Evolutionary conservation across 1,284 basidiomycete species (phyloP).

Genomic region (Inonotus obliquus): DNA sequence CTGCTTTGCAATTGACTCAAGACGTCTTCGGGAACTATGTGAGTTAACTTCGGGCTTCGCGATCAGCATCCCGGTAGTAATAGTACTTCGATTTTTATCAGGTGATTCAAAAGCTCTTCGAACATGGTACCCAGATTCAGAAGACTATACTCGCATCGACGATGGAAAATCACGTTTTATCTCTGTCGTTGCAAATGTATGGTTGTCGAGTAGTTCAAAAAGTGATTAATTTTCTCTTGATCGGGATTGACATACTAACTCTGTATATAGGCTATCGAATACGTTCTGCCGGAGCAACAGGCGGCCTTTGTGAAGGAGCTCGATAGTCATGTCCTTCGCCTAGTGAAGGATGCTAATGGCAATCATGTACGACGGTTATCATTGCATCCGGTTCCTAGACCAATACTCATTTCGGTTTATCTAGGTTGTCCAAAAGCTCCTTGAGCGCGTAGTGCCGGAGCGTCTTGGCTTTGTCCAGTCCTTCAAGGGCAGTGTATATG

Average conservation of each 20-base stretch:
- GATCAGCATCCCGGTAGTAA: constrained; percentile 4
- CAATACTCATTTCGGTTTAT: neutral
- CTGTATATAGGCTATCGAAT: constrained; percentile 72
- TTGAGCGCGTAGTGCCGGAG: constrained; percentile 76
- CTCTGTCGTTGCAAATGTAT: constrained; percentile 90
- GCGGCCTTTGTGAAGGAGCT: constrained; percentile 74
- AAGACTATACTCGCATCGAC: constrained; percentile 66
- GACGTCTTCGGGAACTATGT: constrained; percentile 99
- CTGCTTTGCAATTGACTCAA: constrained; percentile 77
- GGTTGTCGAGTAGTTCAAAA: constrained; percentile 92
- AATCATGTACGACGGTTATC: constrained; percentile 71
- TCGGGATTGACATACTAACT: constrained; percentile 17
- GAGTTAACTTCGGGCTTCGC: constrained; percentile 25
- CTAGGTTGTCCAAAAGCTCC: constrained; percentile 78
- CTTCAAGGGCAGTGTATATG: constrained; percentile 82
- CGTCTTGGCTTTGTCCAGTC: constrained; percentile 73
- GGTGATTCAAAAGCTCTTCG: constrained; percentile 95
- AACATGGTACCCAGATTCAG: constrained; percentile 79
- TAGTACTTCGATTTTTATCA: constrained; percentile 28
- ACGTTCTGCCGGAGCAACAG: constrained; percentile 75
- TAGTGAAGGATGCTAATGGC: constrained; percentile 91
- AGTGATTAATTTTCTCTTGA: constrained; percentile 35
- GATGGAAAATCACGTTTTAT: constrained; percentile 79
- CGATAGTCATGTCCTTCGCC: constrained; percentile 77
- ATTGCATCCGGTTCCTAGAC: neutral